Evolutionary conservation across 2,329 filamentous ascomycete genomes (phyloP).

Genomic region (Tolypocladium inflatum): DNA sequence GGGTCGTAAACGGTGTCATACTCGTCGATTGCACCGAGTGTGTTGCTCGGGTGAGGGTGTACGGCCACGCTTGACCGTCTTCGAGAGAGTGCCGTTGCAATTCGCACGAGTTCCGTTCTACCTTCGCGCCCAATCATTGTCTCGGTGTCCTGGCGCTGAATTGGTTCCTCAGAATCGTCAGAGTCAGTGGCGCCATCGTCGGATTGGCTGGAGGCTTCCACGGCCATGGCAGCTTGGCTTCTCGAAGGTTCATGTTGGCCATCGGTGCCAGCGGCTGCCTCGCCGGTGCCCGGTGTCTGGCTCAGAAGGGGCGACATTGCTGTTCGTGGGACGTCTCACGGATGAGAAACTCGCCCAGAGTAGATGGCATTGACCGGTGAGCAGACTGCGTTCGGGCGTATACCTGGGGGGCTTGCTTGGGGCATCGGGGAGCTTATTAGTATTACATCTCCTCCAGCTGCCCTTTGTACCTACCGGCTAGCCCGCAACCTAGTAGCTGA

Average conservation of each 20-base stretch:
- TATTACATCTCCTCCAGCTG: not conserved
- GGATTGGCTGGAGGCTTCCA: not conserved
- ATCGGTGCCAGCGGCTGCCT: not conserved
- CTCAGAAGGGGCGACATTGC: not conserved
- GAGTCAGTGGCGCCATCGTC: not conserved
- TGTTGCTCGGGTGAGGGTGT: conserved; percentile 5
- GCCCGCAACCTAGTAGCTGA: not conserved
- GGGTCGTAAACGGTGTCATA: conserved; percentile 27
- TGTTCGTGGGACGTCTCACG: not conserved
- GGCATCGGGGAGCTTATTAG: not conserved
- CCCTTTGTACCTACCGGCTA: not conserved
- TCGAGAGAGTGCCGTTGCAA: conserved; percentile 29
- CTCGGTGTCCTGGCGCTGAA: conserved; percentile 3
- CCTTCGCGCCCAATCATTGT: conserved; percentile 21
- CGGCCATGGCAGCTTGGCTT: not conserved
- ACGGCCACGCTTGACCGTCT: conserved; percentile 17
- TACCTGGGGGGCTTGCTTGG: not conserved
- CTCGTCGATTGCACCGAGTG: conserved; percentile 12
- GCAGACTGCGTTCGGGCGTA: not conserved
- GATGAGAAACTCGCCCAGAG: not conserved
- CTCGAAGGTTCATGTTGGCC: not conserved
- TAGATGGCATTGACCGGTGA: not conserved
- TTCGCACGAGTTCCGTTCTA: conserved; percentile 25
- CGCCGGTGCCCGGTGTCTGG: not conserved
- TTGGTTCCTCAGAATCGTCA: not conserved